Percentiles rank a stretch among this genome's conserved stretches.
These are phyloP conservation scores for Diaporthe sp. DNA, from an alignment of 2,329 filamentous ascomycete species.

Conservation along the genomic window DNA sequence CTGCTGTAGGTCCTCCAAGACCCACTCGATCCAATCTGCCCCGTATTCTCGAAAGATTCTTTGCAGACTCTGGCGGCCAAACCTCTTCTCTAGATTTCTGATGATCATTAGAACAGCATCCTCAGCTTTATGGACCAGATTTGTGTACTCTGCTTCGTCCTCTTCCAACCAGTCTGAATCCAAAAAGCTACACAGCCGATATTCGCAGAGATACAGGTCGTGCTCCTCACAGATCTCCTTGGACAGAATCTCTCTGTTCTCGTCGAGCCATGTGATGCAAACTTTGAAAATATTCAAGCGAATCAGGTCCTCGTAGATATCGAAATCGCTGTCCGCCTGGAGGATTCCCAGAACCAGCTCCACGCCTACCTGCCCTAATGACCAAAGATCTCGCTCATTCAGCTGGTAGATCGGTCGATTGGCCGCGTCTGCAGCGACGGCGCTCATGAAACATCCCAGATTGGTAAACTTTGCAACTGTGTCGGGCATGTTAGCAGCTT, in stretches of 20 bases:
- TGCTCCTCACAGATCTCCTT: neutral
- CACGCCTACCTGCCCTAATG: neutral
- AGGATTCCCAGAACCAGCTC: neutral
- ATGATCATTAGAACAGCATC: neutral
- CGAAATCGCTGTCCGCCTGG: neutral
- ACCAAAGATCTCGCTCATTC: neutral
- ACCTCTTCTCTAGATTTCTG: neutral
- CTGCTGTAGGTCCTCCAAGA: neutral
- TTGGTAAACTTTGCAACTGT: neutral
- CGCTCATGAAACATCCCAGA: neutral
- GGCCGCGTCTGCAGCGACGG: neutral
- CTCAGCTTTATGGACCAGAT: neutral
- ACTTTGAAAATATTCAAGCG: neutral
- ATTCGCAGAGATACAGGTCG: neutral
- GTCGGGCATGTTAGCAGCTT: neutral
- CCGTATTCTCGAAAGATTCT: neutral
- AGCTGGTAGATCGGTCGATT: neutral
- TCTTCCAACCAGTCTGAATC: neutral
- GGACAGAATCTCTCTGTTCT: neutral
- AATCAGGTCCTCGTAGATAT: neutral
- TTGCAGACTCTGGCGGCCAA: neutral
- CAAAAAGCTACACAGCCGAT: neutral
- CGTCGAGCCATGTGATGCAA: neutral
- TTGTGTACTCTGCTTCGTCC: neutral
- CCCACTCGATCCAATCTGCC: neutral